These are phyloP conservation scores for Trichoderma sp. DNA, from an alignment of 2,329 filamentous ascomycete species.

Conservation along the genomic window DNA sequence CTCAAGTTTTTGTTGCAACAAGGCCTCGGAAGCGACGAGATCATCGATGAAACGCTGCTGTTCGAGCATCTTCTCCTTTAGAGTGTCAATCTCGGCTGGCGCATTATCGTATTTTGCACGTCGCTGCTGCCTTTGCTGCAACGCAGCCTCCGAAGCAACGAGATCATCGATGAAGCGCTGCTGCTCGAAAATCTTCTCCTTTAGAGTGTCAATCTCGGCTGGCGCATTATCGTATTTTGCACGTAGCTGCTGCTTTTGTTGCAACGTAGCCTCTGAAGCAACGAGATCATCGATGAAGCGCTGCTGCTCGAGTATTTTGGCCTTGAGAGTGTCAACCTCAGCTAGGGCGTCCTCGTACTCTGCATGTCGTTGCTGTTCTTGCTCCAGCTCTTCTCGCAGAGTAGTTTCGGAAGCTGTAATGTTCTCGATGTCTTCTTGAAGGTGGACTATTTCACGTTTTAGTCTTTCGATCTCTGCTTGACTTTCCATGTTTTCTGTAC, in stretches of 20 bases:
- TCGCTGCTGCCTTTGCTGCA: no score
- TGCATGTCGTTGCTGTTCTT: no score
- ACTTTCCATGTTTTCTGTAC: no score
- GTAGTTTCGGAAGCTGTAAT: no score
- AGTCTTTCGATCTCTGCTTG: no score
- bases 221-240: no score
- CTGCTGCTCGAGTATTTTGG: conserved; percentile 70
- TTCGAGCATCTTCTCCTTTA: conserved; percentile 71
- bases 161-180: conserved; percentile 64
- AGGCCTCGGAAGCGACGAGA: conserved; percentile 54
- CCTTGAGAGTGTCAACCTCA: conserved; percentile 67
- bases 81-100: conserved; percentile 64
- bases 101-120: no score
- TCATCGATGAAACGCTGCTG: conserved; percentile 66
- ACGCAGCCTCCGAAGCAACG: conserved; percentile 53
- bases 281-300: conserved; percentile 60
- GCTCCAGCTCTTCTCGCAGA: no score
- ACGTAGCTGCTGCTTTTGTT: no score
- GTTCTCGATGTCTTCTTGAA: no score
- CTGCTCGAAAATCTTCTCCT: conserved; percentile 69
- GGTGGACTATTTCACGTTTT: no score
- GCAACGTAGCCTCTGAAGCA: conserved; percentile 57
- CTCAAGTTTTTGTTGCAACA: conserved; percentile 56
- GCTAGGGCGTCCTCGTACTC: no score
- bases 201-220: conserved; percentile 67